These are phyloP conservation scores for Pterulicium gracile DNA, from an alignment of 1,284 basidiomycete genomes.

Conservation along the genomic window DNA sequence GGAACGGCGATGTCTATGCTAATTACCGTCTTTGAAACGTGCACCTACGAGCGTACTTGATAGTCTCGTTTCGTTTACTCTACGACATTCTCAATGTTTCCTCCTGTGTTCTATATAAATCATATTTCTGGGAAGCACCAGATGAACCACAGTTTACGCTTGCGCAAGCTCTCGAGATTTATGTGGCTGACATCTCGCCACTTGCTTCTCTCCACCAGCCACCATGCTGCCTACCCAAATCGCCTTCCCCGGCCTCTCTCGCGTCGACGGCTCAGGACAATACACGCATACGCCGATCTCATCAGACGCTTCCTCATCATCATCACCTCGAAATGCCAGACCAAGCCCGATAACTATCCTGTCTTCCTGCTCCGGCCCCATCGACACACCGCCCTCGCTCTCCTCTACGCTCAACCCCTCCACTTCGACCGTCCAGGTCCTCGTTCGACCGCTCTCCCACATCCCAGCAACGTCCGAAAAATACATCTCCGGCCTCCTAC, in stretches of 20 bases:
- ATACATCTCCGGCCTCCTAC: conserved; percentile 38
- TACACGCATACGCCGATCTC: background rate
- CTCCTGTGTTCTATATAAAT: too few relatives aligned
- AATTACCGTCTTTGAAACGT: too few relatives aligned
- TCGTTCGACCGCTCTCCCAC: conserved; percentile 52
- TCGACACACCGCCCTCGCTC: background rate
- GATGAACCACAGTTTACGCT: too few relatives aligned
- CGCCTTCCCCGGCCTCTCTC: background rate
- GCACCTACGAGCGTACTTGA: too few relatives aligned
- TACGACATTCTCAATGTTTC: too few relatives aligned
- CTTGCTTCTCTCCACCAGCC: background rate
- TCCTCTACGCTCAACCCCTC: conserved; percentile 29
- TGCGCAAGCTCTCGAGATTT: too few relatives aligned
- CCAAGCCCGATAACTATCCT: background rate
- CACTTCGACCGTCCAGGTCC: conserved; percentile 62
- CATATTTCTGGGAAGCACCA: too few relatives aligned
- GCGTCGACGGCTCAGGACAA: conserved; percentile 1
- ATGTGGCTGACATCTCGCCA: too few relatives aligned
- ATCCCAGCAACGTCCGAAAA: conserved; percentile 61
- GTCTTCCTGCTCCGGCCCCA: background rate
- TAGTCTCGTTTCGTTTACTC: too few relatives aligned
- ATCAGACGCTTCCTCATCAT: background rate
- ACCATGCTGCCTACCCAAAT: background rate
- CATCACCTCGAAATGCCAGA: too few relatives aligned
- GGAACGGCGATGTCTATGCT: too few relatives aligned